Evolutionary conservation across 2,329 filamentous ascomycete species (phyloP).

Genomic region (Diaporthe vaccinii): DNA sequence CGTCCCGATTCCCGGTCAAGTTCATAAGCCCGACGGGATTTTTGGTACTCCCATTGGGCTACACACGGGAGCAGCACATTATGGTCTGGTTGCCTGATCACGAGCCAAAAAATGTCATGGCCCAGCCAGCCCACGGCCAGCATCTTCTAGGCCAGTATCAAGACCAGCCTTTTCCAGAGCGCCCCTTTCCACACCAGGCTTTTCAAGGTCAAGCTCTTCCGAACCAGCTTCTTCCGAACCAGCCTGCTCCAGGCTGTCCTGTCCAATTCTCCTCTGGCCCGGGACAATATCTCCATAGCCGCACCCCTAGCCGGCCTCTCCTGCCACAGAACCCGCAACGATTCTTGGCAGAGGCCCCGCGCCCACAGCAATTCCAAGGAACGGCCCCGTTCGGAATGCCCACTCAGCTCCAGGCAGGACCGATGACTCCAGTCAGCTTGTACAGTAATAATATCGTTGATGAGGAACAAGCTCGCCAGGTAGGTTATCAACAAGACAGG

Average conservation of each 20-base stretch:
- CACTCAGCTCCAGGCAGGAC: not conserved
- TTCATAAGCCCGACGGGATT: not conserved
- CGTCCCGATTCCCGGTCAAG: not conserved
- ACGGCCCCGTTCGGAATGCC: not conserved
- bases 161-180: not conserved
- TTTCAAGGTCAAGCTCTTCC: not conserved
- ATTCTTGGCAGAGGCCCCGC: not conserved
- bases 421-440: not conserved
- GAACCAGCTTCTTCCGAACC: not conserved
- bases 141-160: not conserved
- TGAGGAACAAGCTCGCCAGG: not conserved
- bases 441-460: not conserved
- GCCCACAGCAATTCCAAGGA: not conserved
- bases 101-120: not conserved
- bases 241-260: not conserved
- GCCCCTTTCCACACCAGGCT: too few relatives aligned
- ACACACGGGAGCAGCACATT: not conserved
- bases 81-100: not conserved
- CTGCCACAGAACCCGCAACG: not conserved
- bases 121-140: not conserved
- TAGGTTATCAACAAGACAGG: not conserved
- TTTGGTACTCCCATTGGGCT: too few relatives aligned
- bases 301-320: not conserved
- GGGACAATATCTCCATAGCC: not conserved
- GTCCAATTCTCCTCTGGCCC: not conserved